Evolutionary conservation across 2,329 filamentous ascomycete species (phyloP).

Genomic region (Penicillium capsulatum): DNA sequence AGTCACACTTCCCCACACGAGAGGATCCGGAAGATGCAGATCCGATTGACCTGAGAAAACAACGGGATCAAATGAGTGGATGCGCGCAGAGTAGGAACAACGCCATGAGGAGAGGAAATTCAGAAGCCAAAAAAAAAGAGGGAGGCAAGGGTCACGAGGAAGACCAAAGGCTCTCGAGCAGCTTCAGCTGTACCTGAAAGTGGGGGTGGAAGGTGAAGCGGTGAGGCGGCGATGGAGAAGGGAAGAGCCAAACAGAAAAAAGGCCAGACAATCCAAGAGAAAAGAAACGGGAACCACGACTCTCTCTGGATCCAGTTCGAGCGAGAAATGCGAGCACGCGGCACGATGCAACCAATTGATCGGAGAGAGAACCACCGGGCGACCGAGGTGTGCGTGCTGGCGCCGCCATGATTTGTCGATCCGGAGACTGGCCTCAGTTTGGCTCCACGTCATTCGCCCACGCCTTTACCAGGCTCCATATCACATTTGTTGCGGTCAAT

Average conservation of each 20-base stretch:
- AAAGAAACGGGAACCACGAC: constrained; percentile 1
- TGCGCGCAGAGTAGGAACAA: constrained; percentile 15
- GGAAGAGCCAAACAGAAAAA: background rate
- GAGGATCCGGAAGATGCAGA: background rate
- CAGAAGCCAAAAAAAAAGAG: too few species aligned
- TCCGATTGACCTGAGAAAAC: constrained; percentile 14
- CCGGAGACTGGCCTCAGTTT: constrained; percentile 5
- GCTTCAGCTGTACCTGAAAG: constrained; percentile 17
- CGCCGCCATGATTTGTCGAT: constrained; percentile 23
- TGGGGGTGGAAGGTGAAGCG: constrained; percentile 14
- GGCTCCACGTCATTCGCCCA: too few species aligned
- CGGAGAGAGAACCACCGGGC: constrained; percentile 1
- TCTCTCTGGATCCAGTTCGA: background rate
- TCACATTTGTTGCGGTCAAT: too few species aligned
- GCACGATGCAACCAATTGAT: too few species aligned
- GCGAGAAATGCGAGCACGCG: background rate
- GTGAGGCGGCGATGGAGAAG: constrained; percentile 1
- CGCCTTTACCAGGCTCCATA: too few species aligned
- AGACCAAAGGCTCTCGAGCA: constrained; percentile 6
- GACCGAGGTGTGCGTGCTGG: constrained; percentile 15
- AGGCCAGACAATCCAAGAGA: constrained; percentile 1
- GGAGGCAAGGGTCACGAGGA: constrained; percentile 2
- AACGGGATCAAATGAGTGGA: constrained; percentile 22
- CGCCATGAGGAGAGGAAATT: constrained; percentile 16
- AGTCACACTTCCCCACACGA: background rate